A percentile compares a stretch with the other conserved stretches of the same genome.
Evolutionary conservation across 139 green algal species (phyloP).

Genomic region (Chlamydomonas schloesseri): DNA sequence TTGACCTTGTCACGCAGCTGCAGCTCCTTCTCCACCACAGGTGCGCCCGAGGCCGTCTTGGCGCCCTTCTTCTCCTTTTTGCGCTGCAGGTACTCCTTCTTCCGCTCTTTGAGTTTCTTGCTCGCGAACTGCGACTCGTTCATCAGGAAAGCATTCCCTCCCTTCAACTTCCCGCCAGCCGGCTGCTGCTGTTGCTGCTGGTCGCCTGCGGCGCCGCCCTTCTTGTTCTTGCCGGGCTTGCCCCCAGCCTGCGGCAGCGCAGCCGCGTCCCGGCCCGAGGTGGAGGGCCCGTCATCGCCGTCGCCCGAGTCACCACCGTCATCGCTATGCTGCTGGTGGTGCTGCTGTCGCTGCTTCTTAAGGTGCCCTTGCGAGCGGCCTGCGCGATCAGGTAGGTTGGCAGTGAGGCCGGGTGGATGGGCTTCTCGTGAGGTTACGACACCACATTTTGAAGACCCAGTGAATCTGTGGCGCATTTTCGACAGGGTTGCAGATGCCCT

Average conservation of each 20-base stretch:
- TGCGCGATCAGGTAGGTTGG: background rate
- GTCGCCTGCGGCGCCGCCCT: background rate
- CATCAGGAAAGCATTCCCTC: background rate
- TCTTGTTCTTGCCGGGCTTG: background rate
- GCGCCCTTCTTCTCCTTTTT: conserved; percentile 38
- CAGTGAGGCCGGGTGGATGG: too few relatives aligned
- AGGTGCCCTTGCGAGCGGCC: too few relatives aligned
- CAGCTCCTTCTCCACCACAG: conserved; percentile 45
- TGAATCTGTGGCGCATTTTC: too few relatives aligned
- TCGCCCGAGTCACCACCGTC: background rate
- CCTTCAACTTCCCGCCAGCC: background rate
- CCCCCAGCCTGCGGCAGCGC: background rate
- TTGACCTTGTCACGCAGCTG: conserved; percentile 36
- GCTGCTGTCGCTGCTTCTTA: background rate
- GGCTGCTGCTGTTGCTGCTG: background rate
- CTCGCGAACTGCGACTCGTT: background rate
- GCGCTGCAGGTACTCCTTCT: conserved; percentile 53
- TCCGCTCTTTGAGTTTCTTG: conserved; percentile 21
- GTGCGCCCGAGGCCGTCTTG: background rate
- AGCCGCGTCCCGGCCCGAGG: background rate
- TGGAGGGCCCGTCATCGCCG: background rate
- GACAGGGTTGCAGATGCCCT: too few relatives aligned
- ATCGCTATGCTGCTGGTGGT: background rate
- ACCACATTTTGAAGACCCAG: too few relatives aligned
- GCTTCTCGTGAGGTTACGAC: too few relatives aligned